Base-by-base conservation (phyloP, 2,329 filamentous ascomycete genomes). In the Elsinoe necatrix region DNA sequence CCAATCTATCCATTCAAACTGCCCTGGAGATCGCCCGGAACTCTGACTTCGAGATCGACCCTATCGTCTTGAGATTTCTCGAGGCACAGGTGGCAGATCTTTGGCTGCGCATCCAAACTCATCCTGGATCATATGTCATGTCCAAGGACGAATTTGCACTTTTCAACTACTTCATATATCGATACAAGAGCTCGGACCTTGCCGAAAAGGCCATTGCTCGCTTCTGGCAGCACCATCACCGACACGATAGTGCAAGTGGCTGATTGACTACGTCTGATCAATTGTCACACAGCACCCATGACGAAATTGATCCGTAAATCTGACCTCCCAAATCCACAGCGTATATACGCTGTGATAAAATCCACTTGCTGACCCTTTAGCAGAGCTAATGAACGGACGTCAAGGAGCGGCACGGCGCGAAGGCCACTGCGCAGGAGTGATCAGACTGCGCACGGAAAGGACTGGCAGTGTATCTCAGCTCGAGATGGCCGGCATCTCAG, bases 161-260 rank as follows among this genome's bases (percentile, higher is more conserved):
- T 59, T 90, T 95, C 80, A 95, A 93, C 75, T 92, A 85, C 71
- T 92, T 86, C 69, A 84, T 87, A 60, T 72, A 79, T 60, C 80
- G 85, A 8, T 89, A 86, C 66, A 69, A 73, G 27, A 80, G 80
- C 59, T 73, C 72, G 14, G 66, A 70, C 23, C 65, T 79, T 50
- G 75, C 79, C 20, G 75, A 76, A 63, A 71, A 70, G 54, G 79
- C 79, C 9, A 76, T 81, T 54, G 76, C 73, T 60, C 77, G 80
- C 12, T 83, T 79, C 65, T 83, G 80, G 80, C 72, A 80, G 61
- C 69, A 74, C 48, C 70, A 73, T 18, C 48, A 52, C 18, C 21
- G 48, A 18, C 48, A 52, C 3, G 48, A 52, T n/a, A 52, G 48
- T 16, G 48, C 48, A 7, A 52, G 48, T 20, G 48, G 29, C 2